Evolutionary conservation across 2,329 filamentous ascomycete genomes (phyloP).

Genomic region (Fusarium sp.): DNA sequence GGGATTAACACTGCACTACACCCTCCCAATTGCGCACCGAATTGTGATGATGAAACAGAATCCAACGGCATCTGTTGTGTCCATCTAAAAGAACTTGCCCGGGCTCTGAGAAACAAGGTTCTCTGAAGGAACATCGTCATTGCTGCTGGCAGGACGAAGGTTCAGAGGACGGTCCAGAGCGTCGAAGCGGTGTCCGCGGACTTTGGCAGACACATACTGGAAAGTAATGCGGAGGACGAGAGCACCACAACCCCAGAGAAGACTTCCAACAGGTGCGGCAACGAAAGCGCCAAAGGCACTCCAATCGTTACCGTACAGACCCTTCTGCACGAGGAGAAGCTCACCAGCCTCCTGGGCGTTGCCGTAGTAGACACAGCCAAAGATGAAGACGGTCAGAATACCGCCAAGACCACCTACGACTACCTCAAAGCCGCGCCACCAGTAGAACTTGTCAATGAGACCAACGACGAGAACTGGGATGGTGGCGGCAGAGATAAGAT

Average conservation of each 20-base stretch:
- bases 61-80: conserved; percentile 20
- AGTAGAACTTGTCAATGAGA: conserved; percentile 76
- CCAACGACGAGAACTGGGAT: conserved; percentile 83
- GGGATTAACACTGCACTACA: neutral
- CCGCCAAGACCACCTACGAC: conserved; percentile 83
- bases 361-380: conserved; percentile 83
- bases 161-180: conserved; percentile 70
- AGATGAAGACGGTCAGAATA: conserved; percentile 83
- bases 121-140: conserved; percentile 49
- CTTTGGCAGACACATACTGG: conserved; percentile 69
- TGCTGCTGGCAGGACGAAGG: conserved; percentile 47
- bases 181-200: conserved; percentile 72
- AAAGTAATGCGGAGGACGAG: conserved; percentile 70
- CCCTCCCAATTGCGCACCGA: neutral
- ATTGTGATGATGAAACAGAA: conserved; percentile 4
- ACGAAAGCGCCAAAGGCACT: conserved; percentile 86
- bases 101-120: conserved; percentile 52
- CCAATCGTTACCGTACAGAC: conserved; percentile 84
- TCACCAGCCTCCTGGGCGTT: conserved; percentile 72
- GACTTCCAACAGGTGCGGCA: conserved; percentile 79
- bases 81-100: conserved; percentile 67
- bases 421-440: conserved; percentile 85
- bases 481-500: conserved; percentile 80
- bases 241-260: conserved; percentile 78
- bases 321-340: conserved; percentile 78